Conservation (phyloP, 2,329 filamentous ascomycete species). For the Aspergillus pseudoglaucus region DNA sequence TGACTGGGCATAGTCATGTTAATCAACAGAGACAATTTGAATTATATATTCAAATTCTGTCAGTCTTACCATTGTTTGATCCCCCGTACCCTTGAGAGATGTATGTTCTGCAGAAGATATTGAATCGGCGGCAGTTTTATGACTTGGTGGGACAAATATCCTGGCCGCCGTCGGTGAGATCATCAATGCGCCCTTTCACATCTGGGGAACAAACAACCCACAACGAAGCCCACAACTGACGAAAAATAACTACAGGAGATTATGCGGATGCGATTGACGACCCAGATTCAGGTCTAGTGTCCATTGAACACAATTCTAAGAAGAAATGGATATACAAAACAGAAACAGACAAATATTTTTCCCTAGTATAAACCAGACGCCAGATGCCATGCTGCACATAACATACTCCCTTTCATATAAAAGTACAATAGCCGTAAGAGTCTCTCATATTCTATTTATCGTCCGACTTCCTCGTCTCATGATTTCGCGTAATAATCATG, state of each 20-base stretch:
- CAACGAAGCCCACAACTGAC: not conserved
- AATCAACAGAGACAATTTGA: not conserved
- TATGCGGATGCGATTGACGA: not conserved
- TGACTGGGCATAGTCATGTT: slow-evolving; percentile 53
- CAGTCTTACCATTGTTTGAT: slow-evolving; percentile 1
- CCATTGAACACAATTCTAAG: slow-evolving; percentile 4
- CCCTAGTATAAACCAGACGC: slow-evolving; percentile 27
- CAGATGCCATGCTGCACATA: slow-evolving; percentile 32
- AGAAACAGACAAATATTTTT: slow-evolving; percentile 8
- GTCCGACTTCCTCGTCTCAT: slow-evolving; percentile 3
- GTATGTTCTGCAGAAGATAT: not conserved
- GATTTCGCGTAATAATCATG: slow-evolving; percentile 13
- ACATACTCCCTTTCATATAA: slow-evolving; percentile 15
- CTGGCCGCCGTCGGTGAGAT: slow-evolving; percentile 7
- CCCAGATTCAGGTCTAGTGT: not conserved
- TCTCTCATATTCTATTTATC: slow-evolving; percentile 2
- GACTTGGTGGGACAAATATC: slow-evolving; percentile 2
- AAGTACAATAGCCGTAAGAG: slow-evolving; percentile 15
- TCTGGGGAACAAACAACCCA: not conserved
- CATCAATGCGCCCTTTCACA: not conserved
- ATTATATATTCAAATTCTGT: not conserved
- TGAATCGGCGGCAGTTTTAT: not conserved
- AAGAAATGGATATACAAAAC: slow-evolving; percentile 5
- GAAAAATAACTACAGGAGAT: slow-evolving; percentile 1
- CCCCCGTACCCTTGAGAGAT: not conserved